A percentile compares a stretch with the other conserved stretches of the same genome.
phyloP scores from a whole-genome alignment of 2,329 filamentous ascomycete genomes.

The Ambrosiella cleistominuta region DNA sequence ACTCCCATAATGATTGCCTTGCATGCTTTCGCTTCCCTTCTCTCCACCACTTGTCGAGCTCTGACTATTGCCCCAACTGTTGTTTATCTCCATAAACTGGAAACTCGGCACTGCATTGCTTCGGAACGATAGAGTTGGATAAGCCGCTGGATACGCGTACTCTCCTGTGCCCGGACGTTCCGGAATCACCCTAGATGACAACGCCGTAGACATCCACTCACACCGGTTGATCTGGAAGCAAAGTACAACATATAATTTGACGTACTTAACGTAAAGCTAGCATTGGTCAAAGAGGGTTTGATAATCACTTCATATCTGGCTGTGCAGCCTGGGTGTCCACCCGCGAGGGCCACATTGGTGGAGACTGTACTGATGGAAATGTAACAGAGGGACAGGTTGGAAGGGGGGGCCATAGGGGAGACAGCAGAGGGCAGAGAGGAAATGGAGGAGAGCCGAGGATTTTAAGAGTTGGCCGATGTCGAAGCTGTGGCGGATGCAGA shows the following conservation, averaged over 20 bases:
- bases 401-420: not conserved
- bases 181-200: no score
- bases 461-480: not conserved
- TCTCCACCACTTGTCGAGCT: no score
- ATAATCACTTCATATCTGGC: conserved; percentile 30
- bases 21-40: no score
- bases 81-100: not conserved
- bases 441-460: not conserved
- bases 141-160: no score
- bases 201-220: no score
- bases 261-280: conserved; percentile 31
- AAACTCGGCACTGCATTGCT: not conserved
- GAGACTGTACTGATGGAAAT: not conserved
- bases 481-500: not conserved
- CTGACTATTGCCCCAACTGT: no score
- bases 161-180: no score
- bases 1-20: not conserved
- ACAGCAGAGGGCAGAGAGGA: not conserved
- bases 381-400: not conserved
- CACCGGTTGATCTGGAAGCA: conserved; percentile 10
- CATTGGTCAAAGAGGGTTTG: conserved; percentile 27
- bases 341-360: not conserved
- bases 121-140: not conserved
- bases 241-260: conserved; percentile 15
- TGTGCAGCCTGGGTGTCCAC: not conserved